These are phyloP conservation scores for Silene uniflora DNA, from an alignment of 148 eudicot species.

Conservation along the genomic window DNA sequence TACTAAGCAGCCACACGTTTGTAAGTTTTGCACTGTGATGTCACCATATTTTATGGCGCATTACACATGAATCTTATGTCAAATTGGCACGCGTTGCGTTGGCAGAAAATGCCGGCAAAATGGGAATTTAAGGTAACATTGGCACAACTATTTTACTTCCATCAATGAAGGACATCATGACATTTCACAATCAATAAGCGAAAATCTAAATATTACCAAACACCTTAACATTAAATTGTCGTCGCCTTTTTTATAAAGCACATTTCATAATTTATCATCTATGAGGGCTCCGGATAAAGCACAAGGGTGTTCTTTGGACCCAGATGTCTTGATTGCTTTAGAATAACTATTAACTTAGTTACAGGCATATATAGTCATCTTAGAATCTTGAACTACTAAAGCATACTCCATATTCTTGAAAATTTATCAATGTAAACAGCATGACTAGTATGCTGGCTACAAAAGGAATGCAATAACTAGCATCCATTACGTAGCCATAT, in stretches of 20 bases:
- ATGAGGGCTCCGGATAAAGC: not conserved
- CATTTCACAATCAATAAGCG: not conserved
- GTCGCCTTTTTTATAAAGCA: not conserved
- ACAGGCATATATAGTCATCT: not conserved
- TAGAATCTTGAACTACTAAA: not conserved
- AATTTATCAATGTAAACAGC: not conserved
- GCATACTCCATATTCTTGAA: not conserved
- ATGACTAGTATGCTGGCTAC: not conserved
- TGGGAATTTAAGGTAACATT: not conserved
- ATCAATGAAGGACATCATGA: not conserved
- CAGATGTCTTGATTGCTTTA: not conserved
- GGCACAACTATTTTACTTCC: not conserved
- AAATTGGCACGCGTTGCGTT: not conserved
- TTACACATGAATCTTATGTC: not conserved
- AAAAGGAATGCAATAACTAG: not conserved
- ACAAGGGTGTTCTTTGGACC: not conserved
- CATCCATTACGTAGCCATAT: not conserved
- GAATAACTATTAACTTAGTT: not conserved
- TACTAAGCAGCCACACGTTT: not conserved
- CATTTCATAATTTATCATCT: not conserved
- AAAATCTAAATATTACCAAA: not conserved
- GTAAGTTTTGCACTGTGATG: not conserved
- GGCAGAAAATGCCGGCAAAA: not conserved
- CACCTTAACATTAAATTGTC: not conserved
- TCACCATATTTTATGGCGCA: not conserved